Conservation (phyloP, 2,329 filamentous ascomycete genomes). For the Talaromyces amestolkiae region DNA sequence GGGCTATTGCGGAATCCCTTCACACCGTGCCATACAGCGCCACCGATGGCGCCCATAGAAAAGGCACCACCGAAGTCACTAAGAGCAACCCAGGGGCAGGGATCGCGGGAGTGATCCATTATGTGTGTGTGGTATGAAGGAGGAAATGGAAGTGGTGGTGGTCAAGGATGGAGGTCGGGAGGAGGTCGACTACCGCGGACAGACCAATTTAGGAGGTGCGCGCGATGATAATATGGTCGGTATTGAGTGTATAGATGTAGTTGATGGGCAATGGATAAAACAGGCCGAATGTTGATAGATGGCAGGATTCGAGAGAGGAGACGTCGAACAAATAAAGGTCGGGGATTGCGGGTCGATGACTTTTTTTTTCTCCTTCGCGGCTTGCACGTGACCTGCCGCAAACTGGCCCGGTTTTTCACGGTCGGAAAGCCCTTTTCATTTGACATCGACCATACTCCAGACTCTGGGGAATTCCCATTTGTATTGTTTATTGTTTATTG, state of each 20-base stretch:
- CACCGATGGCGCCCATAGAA: constrained; percentile 81
- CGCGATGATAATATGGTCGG: neutral
- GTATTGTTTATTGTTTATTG: neutral
- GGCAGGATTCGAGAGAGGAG: neutral
- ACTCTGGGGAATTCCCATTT: neutral
- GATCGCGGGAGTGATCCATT: constrained; percentile 21
- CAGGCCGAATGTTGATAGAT: neutral
- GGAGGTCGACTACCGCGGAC: neutral
- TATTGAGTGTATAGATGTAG: too few relatives aligned
- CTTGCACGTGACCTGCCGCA: constrained; percentile 3
- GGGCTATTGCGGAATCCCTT: constrained; percentile 90
- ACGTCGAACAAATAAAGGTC: constrained; percentile 1
- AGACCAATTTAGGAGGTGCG: neutral
- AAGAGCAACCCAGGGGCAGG: constrained; percentile 64
- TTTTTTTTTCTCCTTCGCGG: constrained; percentile 1
- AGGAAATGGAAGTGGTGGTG: neutral
- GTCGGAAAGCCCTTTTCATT: neutral
- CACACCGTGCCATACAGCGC: constrained; percentile 92
- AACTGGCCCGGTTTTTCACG: constrained; percentile 7
- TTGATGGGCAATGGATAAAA: too few relatives aligned
- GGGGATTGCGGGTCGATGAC: constrained; percentile 3
- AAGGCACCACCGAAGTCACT: constrained; percentile 98
- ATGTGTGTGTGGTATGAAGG: constrained; percentile 3
- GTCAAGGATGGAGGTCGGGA: neutral
- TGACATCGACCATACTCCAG: neutral